Conservation (phyloP, 2,329 filamentous ascomycete species). For the Hypomyces perniciosus region DNA sequence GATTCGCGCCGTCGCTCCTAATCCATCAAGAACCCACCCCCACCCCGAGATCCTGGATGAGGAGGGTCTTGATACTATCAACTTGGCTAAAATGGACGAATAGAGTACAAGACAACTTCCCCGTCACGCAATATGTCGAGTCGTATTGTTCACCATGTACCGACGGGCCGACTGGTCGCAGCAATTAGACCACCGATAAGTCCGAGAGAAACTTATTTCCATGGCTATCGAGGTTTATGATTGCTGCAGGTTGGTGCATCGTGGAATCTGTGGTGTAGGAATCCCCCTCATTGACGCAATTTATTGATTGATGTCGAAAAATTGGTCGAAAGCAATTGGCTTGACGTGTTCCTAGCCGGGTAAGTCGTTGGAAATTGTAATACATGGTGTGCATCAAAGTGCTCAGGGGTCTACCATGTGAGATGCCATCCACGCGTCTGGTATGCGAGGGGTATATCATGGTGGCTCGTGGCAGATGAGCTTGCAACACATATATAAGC, state of each 20-base stretch:
- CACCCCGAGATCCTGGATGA: slow-evolving; percentile 2
- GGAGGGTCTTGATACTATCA: background rate
- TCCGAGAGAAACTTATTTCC: background rate
- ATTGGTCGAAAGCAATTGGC: slow-evolving; percentile 3
- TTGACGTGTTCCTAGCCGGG: background rate
- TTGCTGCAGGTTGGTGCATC: background rate
- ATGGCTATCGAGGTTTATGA: slow-evolving; percentile 1
- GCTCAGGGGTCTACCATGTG: no score
- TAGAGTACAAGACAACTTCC: background rate
- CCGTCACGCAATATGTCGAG: slow-evolving; percentile 1
- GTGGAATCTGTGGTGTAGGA: background rate
- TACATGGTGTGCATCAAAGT: background rate
- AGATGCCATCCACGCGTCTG: no score
- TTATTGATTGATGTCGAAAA: slow-evolving; percentile 5
- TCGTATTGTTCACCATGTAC: background rate
- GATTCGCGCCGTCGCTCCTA: slow-evolving; percentile 5
- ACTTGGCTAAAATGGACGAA: background rate
- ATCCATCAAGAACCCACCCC: background rate
- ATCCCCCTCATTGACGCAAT: slow-evolving; percentile 11
- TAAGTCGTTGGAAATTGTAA: background rate
- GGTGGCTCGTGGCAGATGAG: no score
- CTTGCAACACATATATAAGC: no score
- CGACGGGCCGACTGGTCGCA: slow-evolving; percentile 3
- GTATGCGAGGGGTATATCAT: no score
- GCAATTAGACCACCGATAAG: slow-evolving; percentile 1